phyloP scores from a whole-genome alignment of 257 asterid species.

The Marsdenia floribunda region DNA sequence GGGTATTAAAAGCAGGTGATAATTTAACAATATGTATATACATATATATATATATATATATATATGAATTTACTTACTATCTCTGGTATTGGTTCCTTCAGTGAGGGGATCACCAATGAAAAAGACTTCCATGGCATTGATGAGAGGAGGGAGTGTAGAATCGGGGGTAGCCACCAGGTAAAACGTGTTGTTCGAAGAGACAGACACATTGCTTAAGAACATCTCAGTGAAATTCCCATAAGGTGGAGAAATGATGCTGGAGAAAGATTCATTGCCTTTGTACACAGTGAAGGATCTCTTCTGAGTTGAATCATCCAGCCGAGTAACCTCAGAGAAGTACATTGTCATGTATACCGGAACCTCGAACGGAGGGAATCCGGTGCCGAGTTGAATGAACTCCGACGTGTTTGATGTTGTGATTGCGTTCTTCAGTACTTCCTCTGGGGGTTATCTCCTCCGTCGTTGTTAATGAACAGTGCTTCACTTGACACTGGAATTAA shows the following conservation, averaged over 20 bases:
- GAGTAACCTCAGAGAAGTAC: conserved; percentile 54
- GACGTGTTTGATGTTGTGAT: conserved; percentile 23
- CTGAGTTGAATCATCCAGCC: conserved; percentile 20
- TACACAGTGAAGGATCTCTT: conserved; percentile 32
- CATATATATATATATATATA: too few species aligned
- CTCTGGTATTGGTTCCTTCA: conserved; percentile 34
- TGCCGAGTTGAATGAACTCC: conserved; percentile 11
- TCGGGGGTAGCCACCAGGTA: conserved; percentile 28
- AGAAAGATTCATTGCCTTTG: conserved; percentile 15
- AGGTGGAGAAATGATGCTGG: conserved; percentile 32
- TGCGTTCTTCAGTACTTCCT: conserved; percentile 36
- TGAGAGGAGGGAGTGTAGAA: conserved; percentile 61
- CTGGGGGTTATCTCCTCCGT: conserved; percentile 41
- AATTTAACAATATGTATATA: too few species aligned
- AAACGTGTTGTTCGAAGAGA: conserved; percentile 26
- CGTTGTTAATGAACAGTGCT: conserved; percentile 3
- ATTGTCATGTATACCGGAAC: conserved; percentile 31
- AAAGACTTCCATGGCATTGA: conserved; percentile 56
- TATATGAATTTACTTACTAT: conserved; percentile 28
- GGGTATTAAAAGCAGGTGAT: too few species aligned
- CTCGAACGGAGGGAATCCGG: conserved; percentile 24
- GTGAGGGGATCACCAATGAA: conserved; percentile 24
- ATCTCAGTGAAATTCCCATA: conserved; percentile 19
- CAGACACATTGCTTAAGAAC: conserved; percentile 15
- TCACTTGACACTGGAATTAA: conserved; percentile 13